Evolutionary conservation across 2,329 filamentous ascomycete species (phyloP).

Genomic region (Bipolaris sorokiniana): DNA sequence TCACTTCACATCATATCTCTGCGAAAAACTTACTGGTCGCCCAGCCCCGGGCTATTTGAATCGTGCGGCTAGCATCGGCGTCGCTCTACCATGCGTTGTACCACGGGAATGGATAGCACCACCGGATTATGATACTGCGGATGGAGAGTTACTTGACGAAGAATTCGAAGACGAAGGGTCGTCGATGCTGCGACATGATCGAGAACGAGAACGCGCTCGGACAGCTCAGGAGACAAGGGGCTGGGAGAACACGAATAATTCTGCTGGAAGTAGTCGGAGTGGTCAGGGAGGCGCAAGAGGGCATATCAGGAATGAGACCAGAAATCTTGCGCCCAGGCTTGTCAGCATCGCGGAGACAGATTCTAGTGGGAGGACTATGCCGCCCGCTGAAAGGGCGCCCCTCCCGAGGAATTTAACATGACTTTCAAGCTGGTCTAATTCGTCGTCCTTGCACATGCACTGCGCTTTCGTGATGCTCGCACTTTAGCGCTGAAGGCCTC

Average conservation of each 20-base stretch:
- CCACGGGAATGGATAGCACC: constrained; percentile 82
- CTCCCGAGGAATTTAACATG: constrained; percentile 49
- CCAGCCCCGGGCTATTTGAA: constrained; percentile 79
- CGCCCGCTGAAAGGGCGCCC: constrained; percentile 54
- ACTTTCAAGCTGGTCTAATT: constrained; percentile 21
- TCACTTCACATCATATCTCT: constrained; percentile 81
- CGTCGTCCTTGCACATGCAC: constrained; percentile 1
- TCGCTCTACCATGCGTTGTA: constrained; percentile 81
- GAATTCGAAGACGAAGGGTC: constrained; percentile 62
- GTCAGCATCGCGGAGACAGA: constrained; percentile 51
- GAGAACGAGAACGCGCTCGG: constrained; percentile 37
- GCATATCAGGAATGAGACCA: constrained; percentile 36
- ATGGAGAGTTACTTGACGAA: constrained; percentile 70
- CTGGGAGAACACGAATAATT: constrained; percentile 38
- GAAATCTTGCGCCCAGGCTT: constrained; percentile 43
- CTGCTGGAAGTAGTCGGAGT: constrained; percentile 42
- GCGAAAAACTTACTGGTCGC: constrained; percentile 72
- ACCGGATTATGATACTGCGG: constrained; percentile 75
- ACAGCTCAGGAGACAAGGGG: constrained; percentile 35
- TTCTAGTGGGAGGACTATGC: constrained; percentile 51
- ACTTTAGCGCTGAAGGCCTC: not conserved
- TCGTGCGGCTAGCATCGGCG: constrained; percentile 80
- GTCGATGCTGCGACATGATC: constrained; percentile 61
- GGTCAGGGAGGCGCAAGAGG: constrained; percentile 44
- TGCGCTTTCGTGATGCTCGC: constrained; percentile 6